A percentile compares a stretch with the other conserved stretches of the same genome.
These are phyloP conservation scores for Boletus coccyginus DNA, from an alignment of 768 basidiomycete species.

Conservation along the genomic window DNA sequence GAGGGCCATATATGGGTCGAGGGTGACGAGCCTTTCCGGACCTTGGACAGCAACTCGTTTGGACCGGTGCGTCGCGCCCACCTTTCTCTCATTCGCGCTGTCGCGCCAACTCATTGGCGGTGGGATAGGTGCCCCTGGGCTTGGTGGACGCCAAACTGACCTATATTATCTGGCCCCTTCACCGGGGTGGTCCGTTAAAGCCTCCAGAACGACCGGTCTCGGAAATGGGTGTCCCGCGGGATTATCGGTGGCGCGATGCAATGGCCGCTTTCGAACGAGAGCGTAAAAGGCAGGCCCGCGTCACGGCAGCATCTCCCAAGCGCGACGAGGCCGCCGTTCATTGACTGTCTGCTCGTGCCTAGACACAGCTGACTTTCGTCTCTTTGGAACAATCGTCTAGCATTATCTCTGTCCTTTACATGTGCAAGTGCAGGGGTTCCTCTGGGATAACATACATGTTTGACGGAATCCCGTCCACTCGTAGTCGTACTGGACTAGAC, in stretches of 20 bases:
- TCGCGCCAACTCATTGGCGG: background rate
- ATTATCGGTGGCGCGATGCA: conserved; percentile 23
- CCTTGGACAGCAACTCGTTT: conserved; percentile 69
- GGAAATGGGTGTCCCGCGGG: conserved; percentile 18
- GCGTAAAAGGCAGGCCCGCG: conserved; percentile 22
- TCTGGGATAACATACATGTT: background rate
- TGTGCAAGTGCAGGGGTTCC: background rate
- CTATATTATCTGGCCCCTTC: conserved; percentile 50
- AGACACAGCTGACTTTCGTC: background rate
- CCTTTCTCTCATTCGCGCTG: background rate
- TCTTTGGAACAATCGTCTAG: background rate
- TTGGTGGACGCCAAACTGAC: conserved; percentile 51
- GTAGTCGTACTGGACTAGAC: conserved; percentile 14
- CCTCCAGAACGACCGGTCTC: conserved; percentile 19
- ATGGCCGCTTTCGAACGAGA: conserved; percentile 34
- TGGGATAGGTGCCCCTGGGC: conserved; percentile 38
- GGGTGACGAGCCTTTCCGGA: conserved; percentile 42
- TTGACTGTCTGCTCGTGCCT: background rate
- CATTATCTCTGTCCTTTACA: background rate
- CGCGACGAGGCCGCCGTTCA: background rate
- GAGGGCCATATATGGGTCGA: conserved; percentile 73
- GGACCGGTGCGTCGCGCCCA: conserved; percentile 51
- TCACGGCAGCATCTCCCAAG: conserved; percentile 4
- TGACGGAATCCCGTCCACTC: conserved; percentile 3
- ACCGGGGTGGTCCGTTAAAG: conserved; percentile 41